Conservation (phyloP, 176 grass and related monocot genomes). For the Zoysia japonica region DNA sequence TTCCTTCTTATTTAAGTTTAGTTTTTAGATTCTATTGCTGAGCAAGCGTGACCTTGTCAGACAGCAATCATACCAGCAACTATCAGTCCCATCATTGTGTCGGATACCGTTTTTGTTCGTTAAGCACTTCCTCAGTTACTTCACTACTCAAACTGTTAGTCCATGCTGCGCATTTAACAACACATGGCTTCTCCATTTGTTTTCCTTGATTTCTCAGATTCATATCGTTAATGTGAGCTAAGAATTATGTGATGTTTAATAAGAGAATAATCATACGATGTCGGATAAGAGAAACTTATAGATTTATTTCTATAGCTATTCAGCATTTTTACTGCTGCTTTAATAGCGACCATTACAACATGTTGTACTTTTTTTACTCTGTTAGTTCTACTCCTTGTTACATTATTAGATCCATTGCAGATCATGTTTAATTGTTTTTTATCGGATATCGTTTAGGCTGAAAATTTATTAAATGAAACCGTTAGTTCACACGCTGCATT, state of each 20-base stretch:
- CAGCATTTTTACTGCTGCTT: neutral
- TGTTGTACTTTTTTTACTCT: no score
- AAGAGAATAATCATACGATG: neutral
- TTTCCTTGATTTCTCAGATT: no score
- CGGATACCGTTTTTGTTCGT: neutral
- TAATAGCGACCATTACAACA: no score
- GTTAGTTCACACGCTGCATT: no score
- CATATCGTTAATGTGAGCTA: no score
- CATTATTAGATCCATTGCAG: no score
- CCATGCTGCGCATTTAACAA: neutral
- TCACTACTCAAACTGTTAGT: neutral
- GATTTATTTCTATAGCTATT: neutral
- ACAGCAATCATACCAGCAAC: constrained; percentile 45
- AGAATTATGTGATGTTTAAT: no score
- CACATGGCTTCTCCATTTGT: no score
- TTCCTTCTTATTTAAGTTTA: neutral
- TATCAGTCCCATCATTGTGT: constrained; percentile 32
- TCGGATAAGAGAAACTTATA: neutral
- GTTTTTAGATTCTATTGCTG: constrained; percentile 43
- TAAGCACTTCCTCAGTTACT: neutral
- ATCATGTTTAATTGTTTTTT: no score
- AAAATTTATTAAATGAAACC: no score
- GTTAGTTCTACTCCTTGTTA: no score
- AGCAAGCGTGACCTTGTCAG: constrained; percentile 24
- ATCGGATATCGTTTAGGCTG: no score